Base-by-base conservation (phyloP, 208 protist species). In the Plasmodiophora brassicae region DNA sequence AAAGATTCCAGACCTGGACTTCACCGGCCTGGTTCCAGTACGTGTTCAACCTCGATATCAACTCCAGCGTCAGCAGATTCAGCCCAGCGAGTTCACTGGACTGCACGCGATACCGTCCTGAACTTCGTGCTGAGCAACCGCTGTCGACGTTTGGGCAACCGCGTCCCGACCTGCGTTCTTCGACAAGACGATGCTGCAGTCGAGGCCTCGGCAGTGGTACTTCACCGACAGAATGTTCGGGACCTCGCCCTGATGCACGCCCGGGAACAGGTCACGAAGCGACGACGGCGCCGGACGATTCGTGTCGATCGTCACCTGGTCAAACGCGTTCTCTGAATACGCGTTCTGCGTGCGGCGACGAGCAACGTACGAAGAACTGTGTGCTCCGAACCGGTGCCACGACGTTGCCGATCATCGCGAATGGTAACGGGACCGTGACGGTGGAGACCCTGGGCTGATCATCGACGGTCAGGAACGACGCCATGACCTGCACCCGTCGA, bases 111-210 rank as follows among this genome's bases (percentile, higher is more conserved):
- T 38, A 78, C 20, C 65, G 65, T 5, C 65, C 65, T 78, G 65
- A 78, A 78, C 65, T 32, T n/a, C 32, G 41, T 5, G 5, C 32
- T 36, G 14, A 57, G 41, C 10, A n/a, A 5, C 32, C 20, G n/a
- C 41, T 78, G 65, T 38, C 5, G n/a, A 78, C 5, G 65, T 5
- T 36, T 78, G n/a, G n/a, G n/a, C n/a, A n/a, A n/a, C n/a, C n/a
- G n/a, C n/a, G n/a, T n/a, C 32, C 65, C 41, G 65, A 78, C 65
- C 65, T 38, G 65, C 65, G 41, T 78, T 78, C n/a, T 78, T 78
- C 32, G 65, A 78, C n/a, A 78, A 38, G n/a, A 78, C 41, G 20
- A 78, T 78, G 5, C 32, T 78, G 5, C 14, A 78, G 65, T 78
- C 65, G 65, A 32, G 32, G n/a, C 65, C n/a, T 5, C 65, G 5